Base-by-base conservation (phyloP, 805 yeast genomes). In the Diddensiella santjacobensis region DNA sequence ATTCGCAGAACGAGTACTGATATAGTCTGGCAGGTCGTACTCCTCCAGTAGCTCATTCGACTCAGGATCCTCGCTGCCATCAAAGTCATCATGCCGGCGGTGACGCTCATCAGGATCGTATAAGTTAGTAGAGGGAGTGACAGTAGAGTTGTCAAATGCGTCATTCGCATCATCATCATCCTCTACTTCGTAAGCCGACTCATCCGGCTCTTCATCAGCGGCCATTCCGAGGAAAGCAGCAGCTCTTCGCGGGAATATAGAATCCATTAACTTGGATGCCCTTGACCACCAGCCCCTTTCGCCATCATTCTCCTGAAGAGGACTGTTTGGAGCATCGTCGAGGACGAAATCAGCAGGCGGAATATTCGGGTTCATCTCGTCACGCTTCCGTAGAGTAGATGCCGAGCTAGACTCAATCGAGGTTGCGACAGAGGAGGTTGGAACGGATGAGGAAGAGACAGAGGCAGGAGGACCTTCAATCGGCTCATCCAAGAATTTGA, bases 271-370 rank as follows among this genome's bases (percentile, higher is more conserved):
- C 17, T 35, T 35, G 20, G 20, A n/a, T 6, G 38, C 38, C 38
- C 8, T 35, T 10, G 38, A 35, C 38, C 38, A 35, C 38, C 38
- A 35, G 20, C 38, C 38, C 15, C 20, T 13, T 35, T 35, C 38
- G 17, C 15, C 38, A 10, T 35, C 38, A 8, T 17, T 17, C 20
- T 35, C 38, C 20, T n/a, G 20, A 8, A 35, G 38, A 35, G 15
- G 20, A 35, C 38, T 17, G 20, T 35, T 17, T 8, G 38, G 38
- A 6, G 20, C 38, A 17, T 35, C 38, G 20, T 35, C 38, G 18
- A 35, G 38, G 15, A 35, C 18, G 15, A 35, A 8, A 17, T 35
- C 38, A 17, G 15, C 38, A 35, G 31, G 31, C 8, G 13, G 11
- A 13, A 8, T 26, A 8, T 8, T 8, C 11, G 8, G 8, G 8